phyloP scores from a whole-genome alignment of 2,329 filamentous ascomycete genomes.

The Cytospora chrysosperma region DNA sequence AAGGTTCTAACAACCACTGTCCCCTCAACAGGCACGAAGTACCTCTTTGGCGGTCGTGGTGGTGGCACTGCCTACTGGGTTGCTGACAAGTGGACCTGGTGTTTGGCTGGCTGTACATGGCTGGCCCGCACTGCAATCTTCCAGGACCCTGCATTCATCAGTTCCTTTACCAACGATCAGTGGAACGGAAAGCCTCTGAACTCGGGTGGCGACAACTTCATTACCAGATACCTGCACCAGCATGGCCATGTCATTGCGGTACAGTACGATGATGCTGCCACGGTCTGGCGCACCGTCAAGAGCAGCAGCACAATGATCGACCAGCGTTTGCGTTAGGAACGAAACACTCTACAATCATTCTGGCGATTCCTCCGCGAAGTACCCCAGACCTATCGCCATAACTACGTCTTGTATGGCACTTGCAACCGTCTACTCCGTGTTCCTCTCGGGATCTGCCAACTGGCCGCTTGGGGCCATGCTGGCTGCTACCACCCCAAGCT shows the following conservation, averaged over 20 bases:
- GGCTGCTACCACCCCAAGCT: not conserved
- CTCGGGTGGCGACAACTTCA: conserved; percentile 3
- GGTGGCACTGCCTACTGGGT: conserved; percentile 1
- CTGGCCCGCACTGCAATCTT: conserved; percentile 9
- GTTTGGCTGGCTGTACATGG: conserved; percentile 15
- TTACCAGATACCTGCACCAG: conserved; percentile 6
- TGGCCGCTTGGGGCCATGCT: conserved; percentile 1
- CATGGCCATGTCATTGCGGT: not conserved
- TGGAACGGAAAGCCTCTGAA: conserved; percentile 5
- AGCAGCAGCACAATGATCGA: conserved; percentile 8
- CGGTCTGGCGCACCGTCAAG: conserved; percentile 10
- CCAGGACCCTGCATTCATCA: not conserved
- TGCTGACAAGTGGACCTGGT: conserved; percentile 14
- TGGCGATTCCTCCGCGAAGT: conserved; percentile 2
- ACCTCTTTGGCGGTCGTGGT: conserved; percentile 10
- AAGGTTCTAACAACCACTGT: not conserved
- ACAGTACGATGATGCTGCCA: not conserved
- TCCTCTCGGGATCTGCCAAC: conserved; percentile 3
- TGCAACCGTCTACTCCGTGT: not conserved
- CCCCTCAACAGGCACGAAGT: conserved; percentile 4
- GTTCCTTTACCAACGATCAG: not conserved
- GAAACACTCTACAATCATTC: conserved; percentile 11
- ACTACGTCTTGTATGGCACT: conserved; percentile 5
- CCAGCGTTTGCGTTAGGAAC: conserved; percentile 15
- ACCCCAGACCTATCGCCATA: conserved; percentile 7